Evolutionary conservation across 2,329 filamentous ascomycete species (phyloP).

Genomic region (Sporothrix sp.): DNA sequence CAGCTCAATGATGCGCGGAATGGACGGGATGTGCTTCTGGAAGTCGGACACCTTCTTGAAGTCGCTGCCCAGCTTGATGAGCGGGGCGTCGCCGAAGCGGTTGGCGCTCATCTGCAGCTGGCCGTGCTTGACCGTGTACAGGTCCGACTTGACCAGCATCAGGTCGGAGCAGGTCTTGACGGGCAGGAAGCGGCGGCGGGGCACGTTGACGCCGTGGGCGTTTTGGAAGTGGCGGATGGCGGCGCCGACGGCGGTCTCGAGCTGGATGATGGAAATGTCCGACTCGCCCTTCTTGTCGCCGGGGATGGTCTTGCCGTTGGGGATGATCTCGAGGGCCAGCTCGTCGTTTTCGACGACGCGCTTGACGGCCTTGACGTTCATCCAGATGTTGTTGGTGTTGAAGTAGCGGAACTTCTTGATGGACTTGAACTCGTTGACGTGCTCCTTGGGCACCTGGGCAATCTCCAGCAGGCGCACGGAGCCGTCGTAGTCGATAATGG

Average conservation of each 20-base stretch:
- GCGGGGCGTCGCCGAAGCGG: slow-evolving; percentile 89
- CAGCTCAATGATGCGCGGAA: slow-evolving; percentile 83
- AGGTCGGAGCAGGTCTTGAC: slow-evolving; percentile 99
- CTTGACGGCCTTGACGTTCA: slow-evolving; percentile 96
- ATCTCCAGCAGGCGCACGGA: slow-evolving; percentile 95
- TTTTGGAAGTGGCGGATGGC: slow-evolving; percentile 98
- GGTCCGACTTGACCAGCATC: slow-evolving; percentile 98
- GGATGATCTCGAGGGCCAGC: slow-evolving; percentile 98
- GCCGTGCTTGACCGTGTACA: slow-evolving; percentile 97
- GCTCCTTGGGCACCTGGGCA: slow-evolving; percentile 98
- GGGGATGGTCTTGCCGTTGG: slow-evolving; percentile 96
- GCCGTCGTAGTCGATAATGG: slow-evolving; percentile 98
- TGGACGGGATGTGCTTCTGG: slow-evolving; percentile 76
- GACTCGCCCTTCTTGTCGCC: slow-evolving; percentile 99
- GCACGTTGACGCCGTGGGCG: slow-evolving; percentile 97
- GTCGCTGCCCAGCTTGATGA: slow-evolving; percentile 97
- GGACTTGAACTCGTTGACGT: slow-evolving; percentile 99
- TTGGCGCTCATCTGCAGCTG: slow-evolving; percentile 94
- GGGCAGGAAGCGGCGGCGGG: slow-evolving; percentile 92
- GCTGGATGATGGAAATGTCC: slow-evolving; percentile 92
- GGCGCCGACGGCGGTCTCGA: slow-evolving; percentile 96
- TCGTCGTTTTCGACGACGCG: slow-evolving; percentile 97
- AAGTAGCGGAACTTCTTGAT: slow-evolving; percentile 99
- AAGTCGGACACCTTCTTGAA: slow-evolving; percentile 99
- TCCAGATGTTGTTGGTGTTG: slow-evolving; percentile 99